Conservation (phyloP, 2,329 filamentous ascomycete genomes). For the Chaetomiaceae sp. region DNA sequence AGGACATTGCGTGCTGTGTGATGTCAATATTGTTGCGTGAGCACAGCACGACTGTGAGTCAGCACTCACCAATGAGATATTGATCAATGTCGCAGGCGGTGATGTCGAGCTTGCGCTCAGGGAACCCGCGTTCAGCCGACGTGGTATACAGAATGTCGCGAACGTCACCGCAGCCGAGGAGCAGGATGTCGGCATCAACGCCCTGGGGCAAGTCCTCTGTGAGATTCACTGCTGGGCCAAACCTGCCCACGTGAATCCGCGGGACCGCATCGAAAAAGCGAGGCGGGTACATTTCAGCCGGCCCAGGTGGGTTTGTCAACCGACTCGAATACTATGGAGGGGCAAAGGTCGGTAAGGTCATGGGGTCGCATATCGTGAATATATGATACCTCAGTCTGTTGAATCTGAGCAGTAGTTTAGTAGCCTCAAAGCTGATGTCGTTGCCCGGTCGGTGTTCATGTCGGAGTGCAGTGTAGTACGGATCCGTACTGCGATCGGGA, state of each 20-base stretch:
- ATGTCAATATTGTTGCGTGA: slow-evolving; percentile 24
- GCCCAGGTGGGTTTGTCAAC: background rate
- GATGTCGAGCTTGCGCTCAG: slow-evolving; percentile 38
- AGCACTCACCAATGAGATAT: slow-evolving; percentile 44
- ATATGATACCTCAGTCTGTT: no score
- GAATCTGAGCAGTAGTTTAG: no score
- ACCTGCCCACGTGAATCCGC: slow-evolving; percentile 45
- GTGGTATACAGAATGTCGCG: slow-evolving; percentile 51
- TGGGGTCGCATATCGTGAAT: no score
- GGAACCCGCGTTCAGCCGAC: slow-evolving; percentile 32
- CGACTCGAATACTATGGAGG: no score
- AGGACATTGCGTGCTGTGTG: slow-evolving; percentile 46
- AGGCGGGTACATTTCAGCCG: slow-evolving; percentile 10
- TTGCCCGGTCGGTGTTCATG: no score
- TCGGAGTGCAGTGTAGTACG: no score
- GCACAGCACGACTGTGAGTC: background rate
- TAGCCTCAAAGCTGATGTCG: no score
- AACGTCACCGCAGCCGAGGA: slow-evolving; percentile 51
- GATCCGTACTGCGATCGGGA: no score
- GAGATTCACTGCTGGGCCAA: slow-evolving; percentile 47
- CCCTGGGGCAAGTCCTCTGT: slow-evolving; percentile 43
- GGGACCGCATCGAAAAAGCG: slow-evolving; percentile 4
- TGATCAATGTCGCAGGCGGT: slow-evolving; percentile 51
- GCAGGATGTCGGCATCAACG: slow-evolving; percentile 43
- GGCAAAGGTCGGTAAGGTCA: no score